Percentiles rank a stretch among this genome's conserved stretches.
Conservation (phyloP, 495 filamentous ascomycete species). For the Oidiodendron maius region DNA sequence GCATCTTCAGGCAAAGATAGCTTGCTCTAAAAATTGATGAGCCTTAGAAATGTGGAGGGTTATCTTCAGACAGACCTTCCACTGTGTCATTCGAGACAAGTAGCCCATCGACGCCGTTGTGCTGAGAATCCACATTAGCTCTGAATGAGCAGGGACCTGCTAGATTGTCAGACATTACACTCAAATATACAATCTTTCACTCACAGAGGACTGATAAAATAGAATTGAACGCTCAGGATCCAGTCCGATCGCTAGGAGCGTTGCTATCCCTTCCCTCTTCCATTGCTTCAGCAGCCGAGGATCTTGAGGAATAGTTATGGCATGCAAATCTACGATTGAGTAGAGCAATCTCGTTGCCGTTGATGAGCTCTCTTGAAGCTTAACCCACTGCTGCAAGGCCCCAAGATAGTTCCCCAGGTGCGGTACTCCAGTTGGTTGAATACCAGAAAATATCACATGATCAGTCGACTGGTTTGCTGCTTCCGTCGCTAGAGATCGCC, state of each 20-base stretch:
- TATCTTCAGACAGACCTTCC: constrained; percentile 62
- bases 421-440: constrained; percentile 93
- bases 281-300: constrained; percentile 48
- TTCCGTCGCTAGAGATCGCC: background rate
- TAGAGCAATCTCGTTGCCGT: constrained; percentile 60
- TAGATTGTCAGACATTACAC: background rate
- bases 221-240: constrained; percentile 69
- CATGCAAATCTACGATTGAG: constrained; percentile 88
- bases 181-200: background rate
- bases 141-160: constrained; percentile 70
- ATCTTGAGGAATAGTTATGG: constrained; percentile 73
- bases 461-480: background rate
- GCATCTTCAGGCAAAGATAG: constrained; percentile 50
- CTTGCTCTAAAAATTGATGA: constrained; percentile 52
- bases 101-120: constrained; percentile 86
- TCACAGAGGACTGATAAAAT: constrained; percentile 59
- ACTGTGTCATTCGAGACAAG: constrained; percentile 92
- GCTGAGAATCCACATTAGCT: constrained; percentile 94
- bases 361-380: constrained; percentile 59
- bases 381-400: constrained; percentile 81
- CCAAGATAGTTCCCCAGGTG: constrained; percentile 96
- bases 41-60: background rate
- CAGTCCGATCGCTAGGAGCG: constrained; percentile 77
- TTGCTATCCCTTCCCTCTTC: constrained; percentile 70
- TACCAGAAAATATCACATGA: constrained; percentile 80